Conservation (phyloP, 73 alveolate genomes). For the Paramecium sonneborni region DNA sequence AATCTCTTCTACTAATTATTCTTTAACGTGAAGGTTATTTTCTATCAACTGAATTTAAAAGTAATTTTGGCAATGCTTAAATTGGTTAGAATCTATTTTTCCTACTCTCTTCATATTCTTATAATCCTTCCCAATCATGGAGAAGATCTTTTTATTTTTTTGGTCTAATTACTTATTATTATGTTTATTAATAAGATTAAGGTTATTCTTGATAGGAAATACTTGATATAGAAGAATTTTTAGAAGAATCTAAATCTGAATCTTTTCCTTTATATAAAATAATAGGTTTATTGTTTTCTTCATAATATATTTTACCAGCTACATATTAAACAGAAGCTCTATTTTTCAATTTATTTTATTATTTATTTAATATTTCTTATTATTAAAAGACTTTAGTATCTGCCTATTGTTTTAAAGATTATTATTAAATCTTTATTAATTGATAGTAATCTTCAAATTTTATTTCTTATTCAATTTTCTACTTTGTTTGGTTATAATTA, state of each 20-base stretch:
- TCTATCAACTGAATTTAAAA: not conserved
- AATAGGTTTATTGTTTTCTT: not conserved
- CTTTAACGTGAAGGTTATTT: not conserved
- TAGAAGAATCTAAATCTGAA: not conserved
- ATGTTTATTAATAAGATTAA: not conserved
- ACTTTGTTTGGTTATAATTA: not conserved
- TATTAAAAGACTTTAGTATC: not conserved
- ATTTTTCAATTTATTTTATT: not conserved
- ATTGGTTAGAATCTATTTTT: not conserved
- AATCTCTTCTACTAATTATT: not conserved
- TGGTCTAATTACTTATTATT: not conserved
- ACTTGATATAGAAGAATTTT: not conserved
- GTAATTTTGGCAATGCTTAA: not conserved
- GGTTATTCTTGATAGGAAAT: not conserved
- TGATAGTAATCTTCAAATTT: constrained; percentile 2
- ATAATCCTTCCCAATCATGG: constrained; percentile 20
- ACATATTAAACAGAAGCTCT: not conserved
- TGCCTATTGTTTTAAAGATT: not conserved
- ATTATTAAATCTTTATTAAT: not conserved
- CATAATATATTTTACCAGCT: not conserved
- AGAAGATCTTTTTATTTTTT: not conserved
- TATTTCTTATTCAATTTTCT: not conserved
- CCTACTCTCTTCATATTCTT: not conserved
- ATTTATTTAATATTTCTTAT: not conserved
- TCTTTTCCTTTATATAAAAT: not conserved